A percentile compares a stretch with the other conserved stretches of the same genome.
Conservation (phyloP, 169 alveolate genomes). For the Hepatocystis sp. region DNA sequence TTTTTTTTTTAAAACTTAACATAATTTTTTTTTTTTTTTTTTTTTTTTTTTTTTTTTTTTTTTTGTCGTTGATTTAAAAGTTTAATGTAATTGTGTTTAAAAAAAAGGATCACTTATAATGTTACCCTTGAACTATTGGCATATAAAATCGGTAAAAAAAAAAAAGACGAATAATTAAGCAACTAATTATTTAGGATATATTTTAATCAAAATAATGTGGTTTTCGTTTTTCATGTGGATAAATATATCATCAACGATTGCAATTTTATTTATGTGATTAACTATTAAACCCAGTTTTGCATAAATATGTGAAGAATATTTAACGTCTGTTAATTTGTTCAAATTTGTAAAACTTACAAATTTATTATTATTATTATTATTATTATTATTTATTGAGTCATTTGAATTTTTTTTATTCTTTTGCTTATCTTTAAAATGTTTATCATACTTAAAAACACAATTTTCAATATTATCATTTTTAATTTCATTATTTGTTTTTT, state of each 20-base stretch:
- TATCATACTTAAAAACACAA: too few relatives aligned
- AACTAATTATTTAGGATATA: constrained; percentile 32
- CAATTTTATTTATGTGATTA: constrained; percentile 28
- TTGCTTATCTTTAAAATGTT: too few relatives aligned
- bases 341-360: constrained; percentile 1
- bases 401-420: neutral
- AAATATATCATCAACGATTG: constrained; percentile 46
- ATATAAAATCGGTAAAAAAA: neutral
- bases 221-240: constrained; percentile 32
- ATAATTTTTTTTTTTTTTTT: neutral
- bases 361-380: too few relatives aligned
- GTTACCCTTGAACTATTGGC: too few relatives aligned
- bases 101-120: too few relatives aligned
- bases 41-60: too few relatives aligned
- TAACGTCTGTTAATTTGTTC: constrained; percentile 14
- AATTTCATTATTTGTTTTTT: neutral
- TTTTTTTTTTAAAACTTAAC: neutral
- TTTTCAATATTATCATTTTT: too few relatives aligned
- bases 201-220: constrained; percentile 33
- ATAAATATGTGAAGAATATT: constrained; percentile 28
- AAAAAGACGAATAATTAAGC: neutral
- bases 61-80: too few relatives aligned
- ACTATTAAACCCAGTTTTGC: constrained; percentile 23
- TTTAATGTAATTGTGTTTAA: too few relatives aligned
- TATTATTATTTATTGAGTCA: neutral